Base-by-base conservation (phyloP, 805 yeast genomes). In the Naumovozyma castellii region DNA sequence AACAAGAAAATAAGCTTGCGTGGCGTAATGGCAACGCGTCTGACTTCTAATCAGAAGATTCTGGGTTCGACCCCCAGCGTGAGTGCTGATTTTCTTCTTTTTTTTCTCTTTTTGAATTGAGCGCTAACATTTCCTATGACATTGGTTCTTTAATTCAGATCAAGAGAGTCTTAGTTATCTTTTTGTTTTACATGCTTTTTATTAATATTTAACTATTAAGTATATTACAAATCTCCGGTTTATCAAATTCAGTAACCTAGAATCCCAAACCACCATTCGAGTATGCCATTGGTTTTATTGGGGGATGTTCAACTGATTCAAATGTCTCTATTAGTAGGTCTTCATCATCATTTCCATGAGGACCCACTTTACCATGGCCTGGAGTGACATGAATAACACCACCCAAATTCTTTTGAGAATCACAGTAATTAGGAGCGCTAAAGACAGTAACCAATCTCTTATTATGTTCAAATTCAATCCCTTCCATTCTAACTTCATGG, bases 401-500 rank as follows among this genome's bases (percentile, higher is more conserved):
- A 39, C 97, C 99, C 48, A 76, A 62, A 62, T 92, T 92, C 12
- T 94, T 95, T 40, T 85, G 87, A 13, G 80, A 68, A 59, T 92
- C 99, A 66, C 97, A 90, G 62, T 90, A 90, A 61, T 92, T 90
- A 28, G 99, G 99, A 0, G 99, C 99, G 61, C 94, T 80, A 62
- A 92, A 92, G n/a, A 92, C 95, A 0, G 99, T 92, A 39, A 87
- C 76, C 38, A 92, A 73, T 48, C 78, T 72, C 10, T 94, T 94
- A 43, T 82, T 72, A 55, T 92, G 99, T 57, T 90, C 97, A 35
- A 71, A 70, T 48, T 85, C 86, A 43, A 81, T 86, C 36, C 99
- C 99, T 4, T 73, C 80, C 83, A 83, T 81, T 57, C 97, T 73
- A 5, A 90, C 95, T 64, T 92, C 98, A 57, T 92, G 99, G 2